Conservation (phyloP, 2,329 filamentous ascomycete species). For the Arthrinium puccinioides region DNA sequence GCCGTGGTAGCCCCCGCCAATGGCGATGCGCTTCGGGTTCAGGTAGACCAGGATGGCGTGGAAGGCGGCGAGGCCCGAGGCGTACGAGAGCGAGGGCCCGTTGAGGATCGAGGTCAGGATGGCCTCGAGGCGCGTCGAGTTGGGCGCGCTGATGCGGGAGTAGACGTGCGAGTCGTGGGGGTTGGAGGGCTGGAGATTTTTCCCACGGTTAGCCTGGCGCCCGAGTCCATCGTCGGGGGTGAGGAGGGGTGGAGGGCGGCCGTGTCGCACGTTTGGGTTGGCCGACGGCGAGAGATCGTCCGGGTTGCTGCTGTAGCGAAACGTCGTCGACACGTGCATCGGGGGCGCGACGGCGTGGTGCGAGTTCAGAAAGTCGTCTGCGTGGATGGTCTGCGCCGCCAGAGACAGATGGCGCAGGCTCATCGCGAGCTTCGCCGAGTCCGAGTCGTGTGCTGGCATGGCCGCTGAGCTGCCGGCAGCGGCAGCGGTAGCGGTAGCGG, state of each 20-base stretch:
- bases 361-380: slow-evolving; percentile 68
- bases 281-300: slow-evolving; percentile 47
- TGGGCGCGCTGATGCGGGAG: slow-evolving; percentile 73
- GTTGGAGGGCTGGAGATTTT: slow-evolving; percentile 34
- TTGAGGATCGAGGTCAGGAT: slow-evolving; percentile 68
- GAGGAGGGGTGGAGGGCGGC: too few relatives aligned
- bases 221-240: too few relatives aligned
- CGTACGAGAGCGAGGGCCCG: slow-evolving; percentile 67
- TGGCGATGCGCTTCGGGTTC: slow-evolving; percentile 76
- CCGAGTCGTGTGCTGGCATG: too few relatives aligned
- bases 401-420: slow-evolving; percentile 38
- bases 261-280: slow-evolving; percentile 51
- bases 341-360: slow-evolving; percentile 79
- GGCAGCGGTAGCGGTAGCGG: too few relatives aligned
- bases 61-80: slow-evolving; percentile 80
- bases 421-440: slow-evolving; percentile 22
- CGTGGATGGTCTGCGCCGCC: slow-evolving; percentile 71
- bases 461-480: too few relatives aligned
- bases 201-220: slow-evolving; percentile 50
- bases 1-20: slow-evolving; percentile 85
- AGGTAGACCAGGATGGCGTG: slow-evolving; percentile 79
- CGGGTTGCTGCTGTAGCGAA: slow-evolving; percentile 70
- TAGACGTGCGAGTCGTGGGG: slow-evolving; percentile 67
- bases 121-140: slow-evolving; percentile 76
- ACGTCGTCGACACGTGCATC: slow-evolving; percentile 87